These are phyloP conservation scores for Imleria badia DNA, from an alignment of 768 basidiomycete genomes.

Conservation along the genomic window DNA sequence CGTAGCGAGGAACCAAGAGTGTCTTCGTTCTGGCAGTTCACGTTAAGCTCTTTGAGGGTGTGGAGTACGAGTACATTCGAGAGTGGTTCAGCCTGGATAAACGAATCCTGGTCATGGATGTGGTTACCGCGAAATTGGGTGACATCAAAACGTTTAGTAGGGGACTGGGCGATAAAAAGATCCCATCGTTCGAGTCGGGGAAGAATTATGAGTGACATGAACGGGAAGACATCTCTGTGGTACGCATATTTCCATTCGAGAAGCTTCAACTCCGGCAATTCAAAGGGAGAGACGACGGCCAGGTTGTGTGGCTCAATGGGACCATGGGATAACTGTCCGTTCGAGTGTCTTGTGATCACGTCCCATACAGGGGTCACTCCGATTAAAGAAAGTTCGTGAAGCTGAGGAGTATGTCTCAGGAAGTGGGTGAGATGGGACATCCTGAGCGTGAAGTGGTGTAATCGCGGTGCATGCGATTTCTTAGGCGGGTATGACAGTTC, in stretches of 20 bases:
- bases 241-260: slow-evolving; percentile 50
- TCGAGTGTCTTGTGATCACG: slow-evolving; percentile 13
- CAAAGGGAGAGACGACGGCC: slow-evolving; percentile 24
- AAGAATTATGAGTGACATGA: slow-evolving; percentile 41
- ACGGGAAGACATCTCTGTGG: slow-evolving; percentile 40
- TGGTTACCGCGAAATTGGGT: slow-evolving; percentile 33
- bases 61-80: slow-evolving; percentile 26
- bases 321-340: slow-evolving; percentile 10
- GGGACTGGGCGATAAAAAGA: slow-evolving; percentile 40
- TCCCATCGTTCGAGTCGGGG: slow-evolving; percentile 46
- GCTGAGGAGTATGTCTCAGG: slow-evolving; percentile 37
- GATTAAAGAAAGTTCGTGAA: slow-evolving; percentile 43
- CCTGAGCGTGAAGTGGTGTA: slow-evolving; percentile 35
- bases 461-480: slow-evolving; percentile 15
- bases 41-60: slow-evolving; percentile 41
- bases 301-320: slow-evolving; percentile 3
- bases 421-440: slow-evolving; percentile 42
- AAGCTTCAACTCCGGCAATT: slow-evolving; percentile 40
- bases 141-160: slow-evolving; percentile 27
- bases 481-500: slow-evolving; percentile 42
- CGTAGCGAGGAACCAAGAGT: slow-evolving; percentile 38
- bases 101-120: slow-evolving; percentile 27
- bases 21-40: slow-evolving; percentile 44
- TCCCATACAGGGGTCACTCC: slow-evolving; percentile 45
- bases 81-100: slow-evolving; percentile 30